Evolutionary conservation across 176 grass and related monocot species (phyloP).

Genomic region (Leersia perrieri): DNA sequence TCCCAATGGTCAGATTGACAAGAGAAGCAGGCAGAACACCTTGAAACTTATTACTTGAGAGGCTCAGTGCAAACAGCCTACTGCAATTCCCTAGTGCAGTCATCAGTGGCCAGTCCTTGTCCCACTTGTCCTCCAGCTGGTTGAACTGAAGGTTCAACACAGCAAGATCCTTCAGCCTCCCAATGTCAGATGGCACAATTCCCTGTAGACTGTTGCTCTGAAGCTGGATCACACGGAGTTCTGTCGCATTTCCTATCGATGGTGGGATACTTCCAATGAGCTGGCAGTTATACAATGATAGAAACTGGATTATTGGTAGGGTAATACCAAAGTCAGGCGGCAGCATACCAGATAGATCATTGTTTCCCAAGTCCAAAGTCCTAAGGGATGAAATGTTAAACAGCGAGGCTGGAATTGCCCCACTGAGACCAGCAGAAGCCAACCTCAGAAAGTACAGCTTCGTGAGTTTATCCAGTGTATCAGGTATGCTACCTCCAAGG

Average conservation of each 20-base stretch:
- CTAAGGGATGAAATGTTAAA: constrained; percentile 18
- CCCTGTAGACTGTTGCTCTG: constrained; percentile 5
- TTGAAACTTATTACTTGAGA: constrained; percentile 27
- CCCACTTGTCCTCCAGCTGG: constrained; percentile 14
- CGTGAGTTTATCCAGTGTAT: background rate
- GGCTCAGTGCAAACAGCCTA: background rate
- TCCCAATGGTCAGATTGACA: background rate
- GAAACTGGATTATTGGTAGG: constrained; percentile 13
- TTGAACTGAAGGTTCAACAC: background rate
- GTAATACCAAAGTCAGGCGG: background rate
- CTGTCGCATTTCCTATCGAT: background rate
- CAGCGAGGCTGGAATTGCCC: background rate
- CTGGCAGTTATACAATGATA: background rate
- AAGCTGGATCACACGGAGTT: background rate
- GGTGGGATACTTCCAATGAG: background rate
- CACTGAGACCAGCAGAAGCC: background rate
- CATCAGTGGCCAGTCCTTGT: constrained; percentile 16
- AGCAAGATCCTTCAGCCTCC: constrained; percentile 12
- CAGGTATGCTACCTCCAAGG: constrained; percentile 6
- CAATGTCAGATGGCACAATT: background rate
- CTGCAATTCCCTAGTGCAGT: background rate
- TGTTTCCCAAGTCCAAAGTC: background rate
- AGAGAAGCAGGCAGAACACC: background rate
- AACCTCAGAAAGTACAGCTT: constrained; percentile 11
- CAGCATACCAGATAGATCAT: constrained; percentile 16